Percentiles rank a stretch among this genome's conserved stretches.
Conservation (phyloP, 495 filamentous ascomycete species). For the Pseudoneurospora amorphoporcata region DNA sequence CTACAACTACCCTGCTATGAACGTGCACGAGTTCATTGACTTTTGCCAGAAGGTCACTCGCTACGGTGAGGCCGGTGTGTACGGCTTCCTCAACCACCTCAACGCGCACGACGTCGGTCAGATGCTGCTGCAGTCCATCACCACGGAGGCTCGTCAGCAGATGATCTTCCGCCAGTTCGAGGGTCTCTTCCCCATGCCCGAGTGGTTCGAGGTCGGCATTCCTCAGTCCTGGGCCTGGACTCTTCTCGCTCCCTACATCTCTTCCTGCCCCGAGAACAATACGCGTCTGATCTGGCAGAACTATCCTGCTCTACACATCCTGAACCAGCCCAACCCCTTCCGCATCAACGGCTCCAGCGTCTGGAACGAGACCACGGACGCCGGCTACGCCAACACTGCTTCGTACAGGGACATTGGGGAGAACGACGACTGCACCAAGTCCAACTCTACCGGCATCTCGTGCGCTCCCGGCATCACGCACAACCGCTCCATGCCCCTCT, state of each 20-base stretch:
- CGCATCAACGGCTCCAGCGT: constrained; percentile 45
- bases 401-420: constrained; percentile 25
- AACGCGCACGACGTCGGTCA: constrained; percentile 65
- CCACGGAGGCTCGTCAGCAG: constrained; percentile 81
- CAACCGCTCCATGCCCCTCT: constrained; percentile 57
- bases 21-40: constrained; percentile 70
- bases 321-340: constrained; percentile 69
- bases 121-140: constrained; percentile 65
- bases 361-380: constrained; percentile 43
- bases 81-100: constrained; percentile 74
- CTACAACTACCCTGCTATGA: constrained; percentile 75
- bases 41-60: constrained; percentile 82
- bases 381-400: constrained; percentile 33
- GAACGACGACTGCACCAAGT: constrained; percentile 40
- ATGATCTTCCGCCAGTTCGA: constrained; percentile 81
- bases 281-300: constrained; percentile 83
- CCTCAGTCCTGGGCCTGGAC: constrained; percentile 88
- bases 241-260: constrained; percentile 74
- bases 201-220: constrained; percentile 73
- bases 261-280: constrained; percentile 60
- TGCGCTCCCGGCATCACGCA: constrained; percentile 55
- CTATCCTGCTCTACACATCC: constrained; percentile 63
- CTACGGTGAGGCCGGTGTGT: constrained; percentile 72
- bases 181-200: constrained; percentile 75
- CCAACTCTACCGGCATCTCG: constrained; percentile 38